Conservation (phyloP, 2,329 filamentous ascomycete species). For the Leptoxyphium fumago region DNA sequence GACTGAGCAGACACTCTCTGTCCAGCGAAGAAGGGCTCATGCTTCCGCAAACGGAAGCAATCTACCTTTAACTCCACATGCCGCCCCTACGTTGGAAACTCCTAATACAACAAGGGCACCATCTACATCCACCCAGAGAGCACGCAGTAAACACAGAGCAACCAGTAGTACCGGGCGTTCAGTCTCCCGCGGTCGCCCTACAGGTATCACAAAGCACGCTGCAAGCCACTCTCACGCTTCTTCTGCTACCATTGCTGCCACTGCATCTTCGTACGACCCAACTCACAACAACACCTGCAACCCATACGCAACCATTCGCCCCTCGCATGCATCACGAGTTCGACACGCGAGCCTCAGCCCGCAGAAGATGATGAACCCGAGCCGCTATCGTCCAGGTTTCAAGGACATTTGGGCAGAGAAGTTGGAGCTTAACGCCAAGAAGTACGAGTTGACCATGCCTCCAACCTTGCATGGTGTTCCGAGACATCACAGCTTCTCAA, state of each 20-base stretch:
- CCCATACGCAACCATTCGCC: conserved; percentile 10
- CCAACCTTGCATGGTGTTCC: conserved; percentile 21
- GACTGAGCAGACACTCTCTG: conserved; percentile 15
- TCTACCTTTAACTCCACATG: neutral
- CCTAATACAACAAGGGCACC: neutral
- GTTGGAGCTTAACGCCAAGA: conserved; percentile 29
- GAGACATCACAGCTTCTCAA: conserved; percentile 32
- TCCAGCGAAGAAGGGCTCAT: conserved; percentile 12
- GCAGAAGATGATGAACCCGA: conserved; percentile 41
- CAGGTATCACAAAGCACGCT: conserved; percentile 17
- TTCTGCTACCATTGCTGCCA: neutral
- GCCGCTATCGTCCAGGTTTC: conserved; percentile 29
- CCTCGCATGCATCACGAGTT: neutral
- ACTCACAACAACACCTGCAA: conserved; percentile 5
- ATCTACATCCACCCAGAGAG: neutral
- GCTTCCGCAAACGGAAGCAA: conserved; percentile 18
- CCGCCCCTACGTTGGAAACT: neutral
- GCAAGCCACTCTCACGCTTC: conserved; percentile 2
- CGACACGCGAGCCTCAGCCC: conserved; percentile 19
- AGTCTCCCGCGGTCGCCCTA: conserved; percentile 18
- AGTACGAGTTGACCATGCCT: conserved; percentile 35
- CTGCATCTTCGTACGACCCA: neutral
- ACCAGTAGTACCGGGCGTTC: conserved; percentile 7
- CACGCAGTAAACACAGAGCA: conserved; percentile 1
- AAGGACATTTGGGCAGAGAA: conserved; percentile 39